These are phyloP conservation scores for Exserohilum rostratum DNA, from an alignment of 2,329 filamentous ascomycete genomes.

Conservation along the genomic window DNA sequence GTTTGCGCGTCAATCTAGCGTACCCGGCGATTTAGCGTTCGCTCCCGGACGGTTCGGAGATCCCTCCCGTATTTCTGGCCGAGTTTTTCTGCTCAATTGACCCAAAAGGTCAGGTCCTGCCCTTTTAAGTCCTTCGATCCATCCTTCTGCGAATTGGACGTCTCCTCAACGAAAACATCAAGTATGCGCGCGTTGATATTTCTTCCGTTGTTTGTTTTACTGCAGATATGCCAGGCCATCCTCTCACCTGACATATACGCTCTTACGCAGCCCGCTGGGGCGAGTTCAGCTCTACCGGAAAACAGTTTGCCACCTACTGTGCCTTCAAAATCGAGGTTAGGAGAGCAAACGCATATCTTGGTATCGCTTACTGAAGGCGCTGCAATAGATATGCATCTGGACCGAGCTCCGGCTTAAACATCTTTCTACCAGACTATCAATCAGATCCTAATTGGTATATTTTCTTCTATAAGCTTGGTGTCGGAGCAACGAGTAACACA, in stretches of 20 bases:
- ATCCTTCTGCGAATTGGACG: not conserved
- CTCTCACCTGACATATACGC: slow-evolving; percentile 12
- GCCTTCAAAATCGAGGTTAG: slow-evolving; percentile 11
- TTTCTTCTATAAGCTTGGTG: not conserved
- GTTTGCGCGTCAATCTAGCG: not conserved
- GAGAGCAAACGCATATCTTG: not conserved
- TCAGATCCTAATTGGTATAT: slow-evolving; percentile 13
- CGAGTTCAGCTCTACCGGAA: not conserved
- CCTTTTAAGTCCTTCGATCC: not conserved
- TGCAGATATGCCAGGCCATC: slow-evolving; percentile 12
- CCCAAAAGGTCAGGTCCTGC: slow-evolving; percentile 8
- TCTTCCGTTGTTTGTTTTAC: slow-evolving; percentile 1
- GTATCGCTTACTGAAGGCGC: not conserved
- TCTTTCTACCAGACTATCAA: slow-evolving; percentile 7
- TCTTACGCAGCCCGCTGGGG: slow-evolving; percentile 2
- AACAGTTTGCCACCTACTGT: slow-evolving; percentile 5
- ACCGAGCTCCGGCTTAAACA: slow-evolving; percentile 6
- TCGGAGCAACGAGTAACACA: not conserved
- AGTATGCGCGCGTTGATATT: slow-evolving; percentile 11
- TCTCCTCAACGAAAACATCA: not conserved
- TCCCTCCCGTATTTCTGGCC: slow-evolving; percentile 2
- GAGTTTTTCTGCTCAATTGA: not conserved
- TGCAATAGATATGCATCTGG: slow-evolving; percentile 4
- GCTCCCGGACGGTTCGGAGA: not conserved
- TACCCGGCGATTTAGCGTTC: slow-evolving; percentile 1